phyloP scores from a whole-genome alignment of 2,329 filamentous ascomycete genomes.

The Botrytis squamosa region DNA sequence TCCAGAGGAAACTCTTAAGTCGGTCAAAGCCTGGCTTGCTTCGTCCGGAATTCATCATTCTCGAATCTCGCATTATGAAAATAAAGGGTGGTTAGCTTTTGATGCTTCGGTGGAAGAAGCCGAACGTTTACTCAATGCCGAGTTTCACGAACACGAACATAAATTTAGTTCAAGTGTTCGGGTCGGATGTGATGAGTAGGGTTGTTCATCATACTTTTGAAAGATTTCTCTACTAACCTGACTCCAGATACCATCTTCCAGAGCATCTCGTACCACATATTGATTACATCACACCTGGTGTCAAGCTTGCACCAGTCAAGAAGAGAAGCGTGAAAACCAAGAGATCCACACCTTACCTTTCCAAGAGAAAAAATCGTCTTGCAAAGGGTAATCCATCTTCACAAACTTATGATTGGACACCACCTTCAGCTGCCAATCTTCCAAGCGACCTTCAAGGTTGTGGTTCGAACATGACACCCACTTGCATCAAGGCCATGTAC shows the following conservation, averaged over 20 bases:
- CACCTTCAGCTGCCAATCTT: conserved; percentile 13
- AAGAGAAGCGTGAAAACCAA: conserved; percentile 26
- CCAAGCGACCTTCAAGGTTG: conserved; percentile 24
- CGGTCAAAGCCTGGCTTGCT: conserved; percentile 40
- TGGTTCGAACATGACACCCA: conserved; percentile 26
- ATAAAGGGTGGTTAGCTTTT: conserved; percentile 41
- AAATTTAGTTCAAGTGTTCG: conserved; percentile 29
- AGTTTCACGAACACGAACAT: conserved; percentile 41
- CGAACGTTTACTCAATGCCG: conserved; percentile 39
- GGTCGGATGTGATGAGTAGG: conserved; percentile 41
- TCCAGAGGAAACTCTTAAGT: conserved; percentile 28
- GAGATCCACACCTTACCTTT: conserved; percentile 14
- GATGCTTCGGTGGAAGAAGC: conserved; percentile 40
- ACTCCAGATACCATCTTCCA: conserved; percentile 43
- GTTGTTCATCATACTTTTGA: neutral
- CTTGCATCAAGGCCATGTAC: conserved; percentile 38
- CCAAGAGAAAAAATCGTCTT: conserved; percentile 15
- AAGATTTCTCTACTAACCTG: neutral
- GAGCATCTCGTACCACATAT: conserved; percentile 44
- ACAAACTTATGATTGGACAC: neutral
- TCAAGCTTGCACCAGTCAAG: conserved; percentile 37
- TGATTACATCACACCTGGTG: conserved; percentile 49
- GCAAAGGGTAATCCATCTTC: neutral
- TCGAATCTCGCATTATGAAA: conserved; percentile 38
- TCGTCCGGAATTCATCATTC: conserved; percentile 37